A percentile compares a stretch with the other conserved stretches of the same genome.
These are phyloP conservation scores for Ceratocystis cacaofunesta DNA, from an alignment of 2,329 filamentous ascomycete genomes.

Conservation along the genomic window DNA sequence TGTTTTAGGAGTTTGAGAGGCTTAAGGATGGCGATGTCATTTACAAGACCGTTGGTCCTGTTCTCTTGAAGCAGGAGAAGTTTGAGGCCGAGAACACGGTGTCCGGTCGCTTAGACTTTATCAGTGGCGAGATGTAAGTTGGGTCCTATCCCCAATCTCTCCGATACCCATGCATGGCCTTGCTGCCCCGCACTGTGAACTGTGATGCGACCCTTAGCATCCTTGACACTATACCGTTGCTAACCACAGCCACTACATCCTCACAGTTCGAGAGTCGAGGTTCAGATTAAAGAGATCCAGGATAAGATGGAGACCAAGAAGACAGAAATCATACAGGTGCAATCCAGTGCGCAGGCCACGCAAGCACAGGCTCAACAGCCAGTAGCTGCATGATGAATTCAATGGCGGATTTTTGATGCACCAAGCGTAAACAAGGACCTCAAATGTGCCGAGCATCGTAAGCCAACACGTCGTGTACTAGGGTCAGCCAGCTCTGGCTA, in stretches of 20 bases:
- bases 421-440: background rate
- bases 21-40: conserved; percentile 74
- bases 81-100: conserved; percentile 81
- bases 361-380: conserved; percentile 14
- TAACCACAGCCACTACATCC: conserved; percentile 18
- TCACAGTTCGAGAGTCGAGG: conserved; percentile 26
- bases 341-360: conserved; percentile 33
- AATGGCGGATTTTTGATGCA: background rate
- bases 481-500: background rate
- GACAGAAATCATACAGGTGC: conserved; percentile 42
- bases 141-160: background rate
- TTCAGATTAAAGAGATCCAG: conserved; percentile 40
- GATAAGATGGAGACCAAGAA: conserved; percentile 44
- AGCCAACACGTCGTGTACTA: too few relatives aligned
- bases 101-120: conserved; percentile 80
- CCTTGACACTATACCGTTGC: background rate
- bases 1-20: conserved; percentile 58
- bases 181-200: background rate
- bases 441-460: background rate
- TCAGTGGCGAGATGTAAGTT: conserved; percentile 77
- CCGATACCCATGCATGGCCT: background rate
- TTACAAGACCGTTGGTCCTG: conserved; percentile 89
- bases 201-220: background rate
- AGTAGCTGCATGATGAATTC: background rate
- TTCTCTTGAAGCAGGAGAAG: conserved; percentile 88